A percentile compares a stretch with the other conserved stretches of the same genome.
Conservation (phyloP, 1,139 yeast genomes). For the Diutina mesorugosa region DNA sequence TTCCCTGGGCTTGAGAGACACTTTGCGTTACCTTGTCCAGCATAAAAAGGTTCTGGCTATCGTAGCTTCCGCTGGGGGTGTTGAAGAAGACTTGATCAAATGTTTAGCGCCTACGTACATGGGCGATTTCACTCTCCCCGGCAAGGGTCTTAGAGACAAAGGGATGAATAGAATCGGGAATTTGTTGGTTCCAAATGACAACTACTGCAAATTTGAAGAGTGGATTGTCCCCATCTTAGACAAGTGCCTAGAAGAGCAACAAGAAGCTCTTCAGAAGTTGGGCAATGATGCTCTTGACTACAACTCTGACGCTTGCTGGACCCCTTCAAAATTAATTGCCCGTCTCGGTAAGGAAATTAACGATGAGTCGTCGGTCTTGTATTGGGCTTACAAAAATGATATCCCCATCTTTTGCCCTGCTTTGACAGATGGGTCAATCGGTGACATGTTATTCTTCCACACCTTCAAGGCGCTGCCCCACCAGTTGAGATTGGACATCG, state of each 20-base stretch:
- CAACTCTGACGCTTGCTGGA: slow-evolving; percentile 50
- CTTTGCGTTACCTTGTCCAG: slow-evolving; percentile 78
- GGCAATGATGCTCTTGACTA: slow-evolving; percentile 45
- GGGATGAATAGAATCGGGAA: slow-evolving; percentile 98
- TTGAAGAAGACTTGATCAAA: slow-evolving; percentile 93
- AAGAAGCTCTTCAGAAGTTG: slow-evolving; percentile 42
- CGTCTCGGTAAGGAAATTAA: slow-evolving; percentile 91
- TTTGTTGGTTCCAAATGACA: slow-evolving; percentile 91
- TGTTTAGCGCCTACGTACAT: slow-evolving; percentile 91
- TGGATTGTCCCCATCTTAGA: slow-evolving; percentile 96
- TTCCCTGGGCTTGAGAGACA: slow-evolving; percentile 87
- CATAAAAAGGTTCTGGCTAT: slow-evolving; percentile 90
- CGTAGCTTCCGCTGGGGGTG: slow-evolving; percentile 95
- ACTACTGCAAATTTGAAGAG: slow-evolving; percentile 93
- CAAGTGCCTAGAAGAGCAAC: slow-evolving; percentile 80
- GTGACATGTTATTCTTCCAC: slow-evolving; percentile 97
- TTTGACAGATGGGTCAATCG: slow-evolving; percentile 93
- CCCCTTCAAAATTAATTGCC: slow-evolving; percentile 87
- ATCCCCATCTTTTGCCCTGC: slow-evolving; percentile 98
- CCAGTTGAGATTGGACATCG: slow-evolving; percentile 82
- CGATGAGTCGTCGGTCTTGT: slow-evolving; percentile 85
- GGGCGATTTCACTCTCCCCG: slow-evolving; percentile 81
- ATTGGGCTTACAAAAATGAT: slow-evolving; percentile 95
- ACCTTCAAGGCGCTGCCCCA: slow-evolving; percentile 89
- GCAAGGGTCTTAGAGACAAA: slow-evolving; percentile 73